Evolutionary conservation across 805 yeast species (phyloP), one percentile per base, ranked within the genome.

Genomic region (Candida pseudofarinosa): DNA sequence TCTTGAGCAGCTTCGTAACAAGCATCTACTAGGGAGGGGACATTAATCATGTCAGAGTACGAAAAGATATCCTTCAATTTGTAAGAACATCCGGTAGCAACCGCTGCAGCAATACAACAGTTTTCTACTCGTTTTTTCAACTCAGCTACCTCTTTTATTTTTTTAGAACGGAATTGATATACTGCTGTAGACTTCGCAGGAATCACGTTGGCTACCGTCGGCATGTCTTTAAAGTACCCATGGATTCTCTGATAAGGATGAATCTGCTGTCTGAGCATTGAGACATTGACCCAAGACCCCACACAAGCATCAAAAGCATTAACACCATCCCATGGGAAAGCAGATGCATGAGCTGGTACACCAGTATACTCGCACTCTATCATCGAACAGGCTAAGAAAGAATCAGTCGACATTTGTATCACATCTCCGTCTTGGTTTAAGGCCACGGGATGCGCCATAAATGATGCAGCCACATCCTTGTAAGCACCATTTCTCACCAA

Each of bases 51-150:
- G 35, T 55, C 59, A 30, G 40, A 38, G 33, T 54, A 55, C 2
- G 62, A 60, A 43, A 60, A 49, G 8, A 52, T 51, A 43, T 60
- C 64, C 38, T 58, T 61, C 33, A 60, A 54, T 2, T 68, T 56
- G 40, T 53, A 58, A 33, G 39, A 59, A 60, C 57, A 63, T 46
- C 44, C 71, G 55, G 52, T 66, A 52, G 52, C 67, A 40, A 51
- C 28, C 8, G 54, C 49, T 31, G 53, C 57, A 8, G 53, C 57
- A 30, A 46, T 49, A 34, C 49, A 36, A 45, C 59, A 55, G 45
- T 65, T 62, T 19, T 55, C 60, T 28, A 66, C 60, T 14, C 63
- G 46, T 28, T 33, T 32, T 19, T 47, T 48, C 33, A 55, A 35
- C 26, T 48, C 48, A 13, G 38, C 51, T 37, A 55, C 42, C 40